A percentile compares a stretch with the other conserved stretches of the same genome.
These are phyloP conservation scores for Trebouxia sp. DNA, from an alignment of 139 green algal genomes.

Conservation along the genomic window DNA sequence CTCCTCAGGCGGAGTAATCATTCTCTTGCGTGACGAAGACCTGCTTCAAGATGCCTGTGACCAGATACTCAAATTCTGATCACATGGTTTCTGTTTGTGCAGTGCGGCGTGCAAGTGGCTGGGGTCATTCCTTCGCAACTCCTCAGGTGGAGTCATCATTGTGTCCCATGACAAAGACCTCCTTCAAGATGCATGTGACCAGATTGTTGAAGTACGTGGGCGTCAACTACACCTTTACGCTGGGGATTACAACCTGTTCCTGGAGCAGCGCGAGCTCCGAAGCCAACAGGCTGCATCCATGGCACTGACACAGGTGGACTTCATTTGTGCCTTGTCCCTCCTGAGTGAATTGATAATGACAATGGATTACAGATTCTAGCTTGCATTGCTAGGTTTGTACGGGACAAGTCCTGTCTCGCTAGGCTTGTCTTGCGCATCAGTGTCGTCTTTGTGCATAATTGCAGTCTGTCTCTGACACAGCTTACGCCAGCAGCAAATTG, in stretches of 20 bases:
- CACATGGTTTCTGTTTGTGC: neutral
- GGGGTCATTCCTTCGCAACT: conserved; percentile 56
- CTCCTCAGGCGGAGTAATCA: conserved; percentile 49
- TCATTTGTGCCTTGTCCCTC: too few species aligned
- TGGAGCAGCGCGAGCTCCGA: conserved; percentile 58
- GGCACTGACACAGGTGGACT: conserved; percentile 53
- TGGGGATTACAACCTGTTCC: conserved; percentile 66
- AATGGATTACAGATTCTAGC: too few species aligned
- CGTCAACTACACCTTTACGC: conserved; percentile 68
- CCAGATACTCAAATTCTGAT: conserved; percentile 39
- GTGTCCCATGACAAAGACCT: conserved; percentile 76
- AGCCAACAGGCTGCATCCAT: conserved; percentile 45
- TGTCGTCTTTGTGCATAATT: too few species aligned
- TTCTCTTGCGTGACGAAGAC: conserved; percentile 74
- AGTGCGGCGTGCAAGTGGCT: conserved; percentile 59
- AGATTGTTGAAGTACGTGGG: conserved; percentile 59
- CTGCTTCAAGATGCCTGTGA: conserved; percentile 61
- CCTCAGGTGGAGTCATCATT: conserved; percentile 53
- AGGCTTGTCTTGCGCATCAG: too few species aligned
- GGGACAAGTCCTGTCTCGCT: too few species aligned
- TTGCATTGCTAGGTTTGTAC: too few species aligned
- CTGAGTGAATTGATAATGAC: too few species aligned
- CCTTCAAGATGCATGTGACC: conserved; percentile 54
- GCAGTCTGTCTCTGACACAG: too few species aligned
- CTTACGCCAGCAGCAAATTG: too few species aligned